Base-by-base conservation (phyloP, 768 basidiomycete genomes). In the Lentinula boryana region DNA sequence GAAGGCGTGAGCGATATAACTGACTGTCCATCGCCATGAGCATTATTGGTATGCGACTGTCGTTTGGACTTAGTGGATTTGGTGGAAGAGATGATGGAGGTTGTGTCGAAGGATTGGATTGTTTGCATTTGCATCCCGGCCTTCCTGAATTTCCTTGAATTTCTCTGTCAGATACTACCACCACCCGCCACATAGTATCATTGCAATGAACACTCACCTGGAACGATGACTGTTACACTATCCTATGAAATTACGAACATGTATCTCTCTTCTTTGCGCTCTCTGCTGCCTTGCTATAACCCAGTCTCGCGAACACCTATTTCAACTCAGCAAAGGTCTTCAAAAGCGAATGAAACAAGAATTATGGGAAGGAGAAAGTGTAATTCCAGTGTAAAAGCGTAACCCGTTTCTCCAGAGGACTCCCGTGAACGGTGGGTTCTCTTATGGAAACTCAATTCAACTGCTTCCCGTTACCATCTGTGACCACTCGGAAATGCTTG, bases 11-110 rank as follows among this genome's bases (percentile, higher is more conserved):
- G 36, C 18, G 53, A 54, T 9, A 54, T 38, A 6, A 38, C 38
- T 13, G 53, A 54, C 53, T 54, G 53, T 5, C 15, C 53, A 23
- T 54, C 53, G 7, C 33, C 9, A 48, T 18, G 46, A 48, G 43
- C n/a, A 36, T 38, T 54, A 10, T 36, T 15, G 15, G 5, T 32
- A 33, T 1, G 31, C 6, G 12, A 16, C 5, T n/a, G 41, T 48
- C 21, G 46, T 38, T 38, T 54, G 16, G 53, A 35, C 2, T 54
- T 54, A 16, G 36, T 27, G 10, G 53, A 54, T 12, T 36, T 54
- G 53, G 53, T 38, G n/a, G 53, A 54, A n/a, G 53, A 54, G 16
- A 54, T 54, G 35, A 54, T 54, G 32, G 53, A 54, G 35, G 53
- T 21, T 13, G 32, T 38, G 53, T 54, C 53, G 36, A 36, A 36